Evolutionary conservation across 2,329 filamentous ascomycete species (phyloP).

Genomic region (Botrytis aclada): DNA sequence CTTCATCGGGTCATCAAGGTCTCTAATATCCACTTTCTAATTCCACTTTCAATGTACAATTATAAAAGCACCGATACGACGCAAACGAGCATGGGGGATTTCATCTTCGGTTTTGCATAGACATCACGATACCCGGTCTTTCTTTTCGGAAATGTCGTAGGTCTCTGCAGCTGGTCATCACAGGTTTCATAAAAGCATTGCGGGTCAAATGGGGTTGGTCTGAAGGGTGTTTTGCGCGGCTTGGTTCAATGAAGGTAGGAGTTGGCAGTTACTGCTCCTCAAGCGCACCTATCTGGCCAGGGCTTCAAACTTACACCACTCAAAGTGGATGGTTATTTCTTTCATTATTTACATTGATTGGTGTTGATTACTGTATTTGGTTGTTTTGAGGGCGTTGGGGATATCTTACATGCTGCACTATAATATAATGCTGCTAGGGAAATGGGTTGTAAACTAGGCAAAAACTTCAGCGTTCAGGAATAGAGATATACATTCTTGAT

Average conservation of each 20-base stretch:
- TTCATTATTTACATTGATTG: conserved; percentile 30
- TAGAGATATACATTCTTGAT: conserved; percentile 26
- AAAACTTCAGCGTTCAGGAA: conserved; percentile 28
- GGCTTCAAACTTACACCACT: conserved; percentile 24
- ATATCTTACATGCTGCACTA: conserved; percentile 19
- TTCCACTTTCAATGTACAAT: conserved; percentile 34
- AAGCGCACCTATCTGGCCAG: neutral
- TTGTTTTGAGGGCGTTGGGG: conserved; percentile 32
- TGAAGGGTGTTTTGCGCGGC: conserved; percentile 28
- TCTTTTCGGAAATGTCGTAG: conserved; percentile 31
- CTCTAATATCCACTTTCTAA: conserved; percentile 28
- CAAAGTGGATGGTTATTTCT: conserved; percentile 23
- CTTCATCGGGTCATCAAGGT: conserved; percentile 35
- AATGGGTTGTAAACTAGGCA: conserved; percentile 31
- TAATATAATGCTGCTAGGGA: conserved; percentile 13
- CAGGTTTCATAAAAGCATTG: conserved; percentile 35
- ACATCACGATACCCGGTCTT: conserved; percentile 38
- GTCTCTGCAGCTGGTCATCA: conserved; percentile 30
- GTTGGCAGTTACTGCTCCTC: conserved; percentile 12
- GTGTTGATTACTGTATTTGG: conserved; percentile 32
- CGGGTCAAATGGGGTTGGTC: conserved; percentile 26
- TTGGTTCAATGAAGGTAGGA: conserved; percentile 22
- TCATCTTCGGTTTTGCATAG: conserved; percentile 38
- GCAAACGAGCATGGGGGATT: conserved; percentile 29
- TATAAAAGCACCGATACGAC: conserved; percentile 31